Percentiles rank a stretch among this genome's conserved stretches.
phyloP scores from a whole-genome alignment of 768 basidiomycete genomes.

The Hysterangium stoloniferum region DNA sequence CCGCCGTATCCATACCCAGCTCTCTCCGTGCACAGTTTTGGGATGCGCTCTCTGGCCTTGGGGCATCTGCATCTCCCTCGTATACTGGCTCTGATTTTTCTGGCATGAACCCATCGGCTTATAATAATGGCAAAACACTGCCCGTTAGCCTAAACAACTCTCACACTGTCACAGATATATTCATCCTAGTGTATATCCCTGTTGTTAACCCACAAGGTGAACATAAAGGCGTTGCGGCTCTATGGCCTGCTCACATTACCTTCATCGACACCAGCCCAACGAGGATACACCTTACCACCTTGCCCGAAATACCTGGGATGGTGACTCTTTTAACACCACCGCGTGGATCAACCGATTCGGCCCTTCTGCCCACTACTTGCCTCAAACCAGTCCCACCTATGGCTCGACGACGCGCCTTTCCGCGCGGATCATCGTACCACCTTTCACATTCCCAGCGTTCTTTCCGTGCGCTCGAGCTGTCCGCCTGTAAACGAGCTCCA shows the following conservation, averaged over 20 bases:
- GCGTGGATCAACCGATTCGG: neutral
- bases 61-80: slow-evolving; percentile 18
- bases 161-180: slow-evolving; percentile 1
- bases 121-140: too few species aligned
- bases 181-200: slow-evolving; percentile 61
- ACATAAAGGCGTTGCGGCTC: slow-evolving; percentile 66
- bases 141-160: too few species aligned
- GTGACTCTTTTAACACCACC: neutral
- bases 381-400: neutral
- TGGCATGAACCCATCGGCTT: too few species aligned
- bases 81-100: too few species aligned
- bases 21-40: slow-evolving; percentile 33
- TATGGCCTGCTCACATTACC: slow-evolving; percentile 59
- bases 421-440: slow-evolving; percentile 24
- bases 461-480: slow-evolving; percentile 41
- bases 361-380: neutral
- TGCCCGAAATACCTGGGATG: slow-evolving; percentile 50
- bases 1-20: neutral
- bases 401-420: neutral
- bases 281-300: slow-evolving; percentile 39
- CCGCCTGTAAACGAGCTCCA: slow-evolving; percentile 35
- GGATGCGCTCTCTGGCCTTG: slow-evolving; percentile 54
- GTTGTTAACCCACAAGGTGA: slow-evolving; percentile 76
- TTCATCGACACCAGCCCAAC: slow-evolving; percentile 28
- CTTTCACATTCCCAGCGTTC: slow-evolving; percentile 33